A percentile compares a stretch with the other conserved stretches of the same genome.
These are phyloP conservation scores for Silene vulgaris DNA, from an alignment of 179 eudicot genomes.

Conservation along the genomic window DNA sequence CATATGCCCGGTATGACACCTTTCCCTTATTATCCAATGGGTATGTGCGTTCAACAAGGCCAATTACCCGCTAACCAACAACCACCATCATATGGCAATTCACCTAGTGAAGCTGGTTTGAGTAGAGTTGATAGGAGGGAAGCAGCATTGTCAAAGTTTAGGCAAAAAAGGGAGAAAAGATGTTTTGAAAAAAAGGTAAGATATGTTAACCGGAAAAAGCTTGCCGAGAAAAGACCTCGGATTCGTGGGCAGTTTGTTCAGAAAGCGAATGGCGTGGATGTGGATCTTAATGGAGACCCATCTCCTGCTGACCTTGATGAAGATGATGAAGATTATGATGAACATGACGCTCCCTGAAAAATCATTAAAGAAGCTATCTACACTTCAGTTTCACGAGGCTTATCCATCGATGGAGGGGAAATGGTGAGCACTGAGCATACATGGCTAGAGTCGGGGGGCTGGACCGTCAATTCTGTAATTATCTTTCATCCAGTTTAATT, in stretches of 20 bases:
- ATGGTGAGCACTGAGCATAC: conserved; percentile 6
- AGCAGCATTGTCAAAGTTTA: conserved; percentile 82
- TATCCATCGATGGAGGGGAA: not conserved
- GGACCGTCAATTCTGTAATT: conserved; percentile 15
- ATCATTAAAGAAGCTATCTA: not conserved
- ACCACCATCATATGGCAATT: conserved; percentile 53
- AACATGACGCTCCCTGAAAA: conserved; percentile 24
- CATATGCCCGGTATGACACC: conserved; percentile 53
- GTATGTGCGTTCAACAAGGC: conserved; percentile 56
- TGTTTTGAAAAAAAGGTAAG: conserved; percentile 93
- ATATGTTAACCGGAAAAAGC: conserved; percentile 76
- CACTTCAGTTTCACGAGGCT: not conserved
- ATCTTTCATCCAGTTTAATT: not conserved
- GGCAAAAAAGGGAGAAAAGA: conserved; percentile 90
- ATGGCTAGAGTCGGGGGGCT: conserved; percentile 4
- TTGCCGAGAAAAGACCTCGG: conserved; percentile 91
- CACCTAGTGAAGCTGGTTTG: conserved; percentile 37
- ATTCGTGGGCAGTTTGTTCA: conserved; percentile 93
- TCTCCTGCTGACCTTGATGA: conserved; percentile 50
- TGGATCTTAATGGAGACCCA: conserved; percentile 85
- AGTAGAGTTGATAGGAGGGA: conserved; percentile 76
- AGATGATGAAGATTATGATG: conserved; percentile 49
- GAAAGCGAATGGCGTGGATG: conserved; percentile 64
- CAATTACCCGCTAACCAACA: conserved; percentile 57
- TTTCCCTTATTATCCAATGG: conserved; percentile 58